These are phyloP conservation scores for Blastobotrys illinoisensis DNA, from an alignment of 1,139 yeast species.

Conservation along the genomic window DNA sequence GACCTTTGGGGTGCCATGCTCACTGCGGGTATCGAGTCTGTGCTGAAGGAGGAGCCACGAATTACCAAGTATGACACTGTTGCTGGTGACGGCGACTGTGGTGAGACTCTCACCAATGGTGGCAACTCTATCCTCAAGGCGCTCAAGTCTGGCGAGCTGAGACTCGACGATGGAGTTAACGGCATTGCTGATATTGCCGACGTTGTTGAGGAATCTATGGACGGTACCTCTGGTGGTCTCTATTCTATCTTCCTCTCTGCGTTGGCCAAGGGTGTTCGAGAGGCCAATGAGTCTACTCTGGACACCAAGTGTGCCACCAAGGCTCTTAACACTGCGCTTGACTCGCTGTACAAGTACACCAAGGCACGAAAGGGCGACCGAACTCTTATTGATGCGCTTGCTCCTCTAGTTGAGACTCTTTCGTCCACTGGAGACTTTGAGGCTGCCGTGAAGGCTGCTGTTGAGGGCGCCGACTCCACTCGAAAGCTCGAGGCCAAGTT, in stretches of 20 bases:
- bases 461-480: slow-evolving; percentile 70
- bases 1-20: slow-evolving; percentile 38
- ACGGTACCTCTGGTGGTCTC: slow-evolving; percentile 94
- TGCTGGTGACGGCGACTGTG: slow-evolving; percentile 98
- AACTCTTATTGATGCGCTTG: slow-evolving; percentile 80
- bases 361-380: slow-evolving; percentile 88
- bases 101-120: slow-evolving; percentile 81
- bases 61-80: slow-evolving; percentile 80
- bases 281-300: slow-evolving; percentile 28
- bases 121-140: slow-evolving; percentile 64
- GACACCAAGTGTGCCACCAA: slow-evolving; percentile 37
- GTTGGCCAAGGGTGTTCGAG: slow-evolving; percentile 47
- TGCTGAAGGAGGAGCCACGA: slow-evolving; percentile 61
- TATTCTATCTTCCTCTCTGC: slow-evolving; percentile 79
- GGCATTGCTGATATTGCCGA: slow-evolving; percentile 62
- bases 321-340: slow-evolving; percentile 48
- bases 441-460: slow-evolving; percentile 64
- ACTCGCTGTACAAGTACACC: slow-evolving; percentile 70
- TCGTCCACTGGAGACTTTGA: slow-evolving; percentile 44
- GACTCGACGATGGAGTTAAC: slow-evolving; percentile 47
- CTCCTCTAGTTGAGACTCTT: slow-evolving; percentile 73
- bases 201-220: slow-evolving; percentile 83
- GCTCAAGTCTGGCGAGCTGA: slow-evolving; percentile 36
- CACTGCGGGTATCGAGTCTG: slow-evolving; percentile 45
- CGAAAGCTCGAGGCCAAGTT: slow-evolving; percentile 73